Evolutionary conservation across 148 eudicot species (phyloP).

Genomic region (Limonium bicolor): DNA sequence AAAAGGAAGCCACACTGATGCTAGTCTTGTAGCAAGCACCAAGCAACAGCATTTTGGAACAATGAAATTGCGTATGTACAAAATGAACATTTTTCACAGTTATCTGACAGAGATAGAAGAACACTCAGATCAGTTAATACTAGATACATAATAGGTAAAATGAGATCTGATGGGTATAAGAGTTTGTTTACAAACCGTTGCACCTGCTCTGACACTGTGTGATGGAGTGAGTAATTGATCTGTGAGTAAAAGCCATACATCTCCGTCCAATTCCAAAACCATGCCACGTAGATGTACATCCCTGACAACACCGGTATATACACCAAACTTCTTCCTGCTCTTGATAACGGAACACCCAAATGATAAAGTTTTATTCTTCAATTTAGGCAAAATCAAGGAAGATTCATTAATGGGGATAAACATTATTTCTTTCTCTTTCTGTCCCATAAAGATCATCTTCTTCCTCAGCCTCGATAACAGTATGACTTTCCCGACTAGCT

Average conservation of each 20-base stretch:
- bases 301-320: constrained; percentile 60
- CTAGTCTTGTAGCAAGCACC: constrained; percentile 77
- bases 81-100: constrained; percentile 61
- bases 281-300: constrained; percentile 57
- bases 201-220: constrained; percentile 64
- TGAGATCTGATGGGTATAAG: background rate
- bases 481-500: constrained; percentile 31
- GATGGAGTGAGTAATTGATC: constrained; percentile 36
- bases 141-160: background rate
- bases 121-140: background rate
- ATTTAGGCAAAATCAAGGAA: constrained; percentile 14
- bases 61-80: constrained; percentile 49
- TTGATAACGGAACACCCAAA: constrained; percentile 7
- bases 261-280: constrained; percentile 70
- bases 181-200: constrained; percentile 43
- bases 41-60: constrained; percentile 64
- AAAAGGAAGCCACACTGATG: constrained; percentile 42
- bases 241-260: constrained; percentile 60
- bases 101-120: constrained; percentile 21
- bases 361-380: constrained; percentile 1
- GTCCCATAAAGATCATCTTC: constrained; percentile 53
- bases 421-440: constrained; percentile 49
- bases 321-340: constrained; percentile 41
- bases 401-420: constrained; percentile 28
- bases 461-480: constrained; percentile 40